A percentile compares a stretch with the other conserved stretches of the same genome.
Conservation (phyloP, 192 early-diverging fungal genomes). For the Entophlyctis luteolus region DNA sequence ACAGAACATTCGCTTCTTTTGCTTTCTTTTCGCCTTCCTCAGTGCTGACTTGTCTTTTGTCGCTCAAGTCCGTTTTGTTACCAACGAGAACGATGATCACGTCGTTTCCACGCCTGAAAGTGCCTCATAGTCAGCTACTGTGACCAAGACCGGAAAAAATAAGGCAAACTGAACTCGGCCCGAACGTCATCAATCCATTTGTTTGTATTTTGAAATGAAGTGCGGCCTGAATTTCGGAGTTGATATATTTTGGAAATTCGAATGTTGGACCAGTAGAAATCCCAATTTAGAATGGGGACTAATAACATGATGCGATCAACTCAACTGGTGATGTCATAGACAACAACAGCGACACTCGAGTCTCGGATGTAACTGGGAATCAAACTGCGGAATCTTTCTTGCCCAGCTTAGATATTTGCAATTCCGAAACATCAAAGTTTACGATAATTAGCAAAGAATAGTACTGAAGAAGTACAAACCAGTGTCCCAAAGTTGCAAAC, state of each 20-base stretch:
- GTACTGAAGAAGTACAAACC: no score
- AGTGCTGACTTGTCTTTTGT: constrained; percentile 88
- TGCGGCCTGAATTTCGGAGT: constrained; percentile 63
- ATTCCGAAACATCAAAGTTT: no score
- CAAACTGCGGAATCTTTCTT: constrained; percentile 94
- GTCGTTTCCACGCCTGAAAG: constrained; percentile 84
- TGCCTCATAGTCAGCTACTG: background rate
- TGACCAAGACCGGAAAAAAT: background rate
- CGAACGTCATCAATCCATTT: constrained; percentile 99
- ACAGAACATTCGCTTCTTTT: constrained; percentile 93
- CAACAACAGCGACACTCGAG: constrained; percentile 94
- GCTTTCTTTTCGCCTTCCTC: constrained; percentile 98
- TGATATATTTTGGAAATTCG: background rate
- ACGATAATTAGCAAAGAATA: no score
- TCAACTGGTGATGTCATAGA: constrained; percentile 93
- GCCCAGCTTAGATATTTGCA: no score
- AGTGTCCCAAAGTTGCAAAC: constrained; percentile 99
- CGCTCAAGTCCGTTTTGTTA: constrained; percentile 97
- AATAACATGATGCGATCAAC: background rate
- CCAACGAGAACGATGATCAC: constrained; percentile 97
- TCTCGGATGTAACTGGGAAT: constrained; percentile 99
- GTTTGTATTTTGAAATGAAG: constrained; percentile 91
- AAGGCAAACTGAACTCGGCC: constrained; percentile 60
- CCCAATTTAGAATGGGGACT: background rate
- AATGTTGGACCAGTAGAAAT: background rate